Base-by-base conservation (phyloP, 208 protist species). In the Leishmania tarentolae region DNA sequence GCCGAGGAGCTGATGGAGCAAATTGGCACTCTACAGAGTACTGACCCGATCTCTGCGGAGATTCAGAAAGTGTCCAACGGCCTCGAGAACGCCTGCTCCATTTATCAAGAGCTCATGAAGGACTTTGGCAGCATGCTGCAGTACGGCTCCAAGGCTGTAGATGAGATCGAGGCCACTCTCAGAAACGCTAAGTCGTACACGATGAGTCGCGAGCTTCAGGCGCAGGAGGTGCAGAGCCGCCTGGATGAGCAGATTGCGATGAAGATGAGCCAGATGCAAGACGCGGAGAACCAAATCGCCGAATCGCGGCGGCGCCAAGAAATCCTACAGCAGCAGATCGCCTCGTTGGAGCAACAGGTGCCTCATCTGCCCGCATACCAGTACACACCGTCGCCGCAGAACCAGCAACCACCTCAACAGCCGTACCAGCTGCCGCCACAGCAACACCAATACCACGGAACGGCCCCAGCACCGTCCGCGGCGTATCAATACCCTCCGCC, bases 41-140 rank as follows among this genome's bases (percentile, higher is more conserved):
- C 86, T 37, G 92, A 97, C 82, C 94, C 94, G 0, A 65, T 92
- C 42, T 77, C 85, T 19, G 85, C 66, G 31, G 92, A 95, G 82
- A 91, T 94, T 50, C 90, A 95, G 75, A 93, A 96, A 83, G 85
- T 96, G 28, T 90, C 86, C 35, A 94, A 94, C 83, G 79, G 83
- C n/a, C 87, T 97, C 24, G 91, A 95, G 73, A 92, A 88, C 75
- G 92, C 90, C 56, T 91, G 84, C 80, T 85, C 75, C 42, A 56
- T 91, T 44, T 95, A 93, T 79, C 73, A 75, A 24, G 79, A 89
- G 78, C 85, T 95, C 24, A 78, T 74, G 69, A 90, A 90, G 70
- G 88, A 95, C 42, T 88, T 95, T 44, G 88, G 83, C 0, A 42
- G 88, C 42, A 79, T 95, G 24, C 31, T 86, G 66, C 81, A 85